Percentiles rank a stretch among this genome's conserved stretches.
phyloP scores from a whole-genome alignment of 1,139 yeast species.

The Kodamaea sp. region DNA sequence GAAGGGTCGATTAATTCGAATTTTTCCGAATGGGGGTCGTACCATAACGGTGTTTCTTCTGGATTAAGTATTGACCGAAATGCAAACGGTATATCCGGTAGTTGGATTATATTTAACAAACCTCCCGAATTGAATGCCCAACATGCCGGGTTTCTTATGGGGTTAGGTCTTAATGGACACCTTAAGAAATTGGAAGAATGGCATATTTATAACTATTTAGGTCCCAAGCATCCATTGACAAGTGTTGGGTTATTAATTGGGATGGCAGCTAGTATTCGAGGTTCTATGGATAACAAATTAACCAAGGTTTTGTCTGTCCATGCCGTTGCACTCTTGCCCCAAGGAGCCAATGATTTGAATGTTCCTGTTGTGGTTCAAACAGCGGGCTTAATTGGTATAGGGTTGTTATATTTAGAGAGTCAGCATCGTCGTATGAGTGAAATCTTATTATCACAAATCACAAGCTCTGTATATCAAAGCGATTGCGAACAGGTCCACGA shows the following conservation, averaged over 20 bases:
- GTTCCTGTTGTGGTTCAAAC: constrained; percentile 83
- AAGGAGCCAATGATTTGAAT: constrained; percentile 86
- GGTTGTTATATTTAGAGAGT: constrained; percentile 71
- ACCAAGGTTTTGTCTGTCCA: constrained; percentile 93
- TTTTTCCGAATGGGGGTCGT: constrained; percentile 75
- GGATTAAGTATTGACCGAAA: constrained; percentile 74
- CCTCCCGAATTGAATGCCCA: constrained; percentile 71
- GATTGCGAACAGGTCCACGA: constrained; percentile 63
- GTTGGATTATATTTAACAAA: constrained; percentile 88
- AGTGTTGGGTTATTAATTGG: constrained; percentile 88
- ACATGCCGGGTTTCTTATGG: constrained; percentile 93
- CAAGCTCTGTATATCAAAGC: constrained; percentile 53
- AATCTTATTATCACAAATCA: constrained; percentile 64
- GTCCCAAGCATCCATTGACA: constrained; percentile 82
- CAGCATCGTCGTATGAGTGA: constrained; percentile 89
- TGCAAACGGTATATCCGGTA: constrained; percentile 74
- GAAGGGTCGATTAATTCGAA: constrained; percentile 50
- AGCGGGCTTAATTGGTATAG: constrained; percentile 89
- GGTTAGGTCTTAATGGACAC: constrained; percentile 90
- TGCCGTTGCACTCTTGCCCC: constrained; percentile 85
- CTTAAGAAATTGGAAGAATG: constrained; percentile 83
- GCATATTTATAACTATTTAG: constrained; percentile 92
- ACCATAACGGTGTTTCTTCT: constrained; percentile 88
- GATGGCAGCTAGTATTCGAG: constrained; percentile 83
- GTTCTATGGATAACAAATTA: constrained; percentile 81